phyloP scores from a whole-genome alignment of 2,329 filamentous ascomycete species.

The Mariannaea sp. region DNA sequence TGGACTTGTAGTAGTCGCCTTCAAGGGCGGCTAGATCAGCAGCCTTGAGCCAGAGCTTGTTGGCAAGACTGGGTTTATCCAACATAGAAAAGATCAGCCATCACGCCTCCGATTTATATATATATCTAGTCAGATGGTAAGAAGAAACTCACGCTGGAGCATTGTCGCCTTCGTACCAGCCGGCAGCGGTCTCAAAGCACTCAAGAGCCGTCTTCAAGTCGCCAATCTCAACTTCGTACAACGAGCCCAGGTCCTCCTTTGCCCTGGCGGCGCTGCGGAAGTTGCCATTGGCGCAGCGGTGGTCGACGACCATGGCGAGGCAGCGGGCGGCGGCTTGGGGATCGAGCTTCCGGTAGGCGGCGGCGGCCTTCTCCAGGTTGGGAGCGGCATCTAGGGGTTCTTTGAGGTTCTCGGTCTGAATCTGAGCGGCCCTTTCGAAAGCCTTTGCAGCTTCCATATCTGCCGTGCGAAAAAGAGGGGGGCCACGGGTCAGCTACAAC shows the following conservation, averaged over 20 bases:
- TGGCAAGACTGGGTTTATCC: constrained; percentile 71
- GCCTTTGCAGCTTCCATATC: constrained; percentile 84
- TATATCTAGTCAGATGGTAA: too few species aligned
- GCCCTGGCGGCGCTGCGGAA: constrained; percentile 88
- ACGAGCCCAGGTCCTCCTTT: constrained; percentile 85
- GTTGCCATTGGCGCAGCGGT: constrained; percentile 89
- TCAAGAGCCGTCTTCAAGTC: constrained; percentile 80
- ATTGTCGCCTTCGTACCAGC: constrained; percentile 89
- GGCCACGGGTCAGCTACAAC: not conserved
- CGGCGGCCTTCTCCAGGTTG: constrained; percentile 87
- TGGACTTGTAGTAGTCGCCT: constrained; percentile 82
- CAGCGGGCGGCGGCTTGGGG: constrained; percentile 83
- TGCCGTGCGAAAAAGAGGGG: constrained; percentile 42
- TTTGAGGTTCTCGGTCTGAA: constrained; percentile 81
- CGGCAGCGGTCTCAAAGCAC: constrained; percentile 82
- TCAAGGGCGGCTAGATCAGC: constrained; percentile 85
- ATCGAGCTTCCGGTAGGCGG: constrained; percentile 86
- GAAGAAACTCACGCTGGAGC: constrained; percentile 72
- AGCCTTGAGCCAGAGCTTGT: constrained; percentile 92
- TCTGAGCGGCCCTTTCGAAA: constrained; percentile 83
- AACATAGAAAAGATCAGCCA: too few species aligned
- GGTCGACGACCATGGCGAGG: constrained; percentile 77
- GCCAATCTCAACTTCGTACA: constrained; percentile 81
- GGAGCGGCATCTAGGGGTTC: constrained; percentile 94
- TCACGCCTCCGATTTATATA: too few species aligned